Conservation (phyloP, 768 basidiomycete genomes). For the Lentinula detonsa region DNA sequence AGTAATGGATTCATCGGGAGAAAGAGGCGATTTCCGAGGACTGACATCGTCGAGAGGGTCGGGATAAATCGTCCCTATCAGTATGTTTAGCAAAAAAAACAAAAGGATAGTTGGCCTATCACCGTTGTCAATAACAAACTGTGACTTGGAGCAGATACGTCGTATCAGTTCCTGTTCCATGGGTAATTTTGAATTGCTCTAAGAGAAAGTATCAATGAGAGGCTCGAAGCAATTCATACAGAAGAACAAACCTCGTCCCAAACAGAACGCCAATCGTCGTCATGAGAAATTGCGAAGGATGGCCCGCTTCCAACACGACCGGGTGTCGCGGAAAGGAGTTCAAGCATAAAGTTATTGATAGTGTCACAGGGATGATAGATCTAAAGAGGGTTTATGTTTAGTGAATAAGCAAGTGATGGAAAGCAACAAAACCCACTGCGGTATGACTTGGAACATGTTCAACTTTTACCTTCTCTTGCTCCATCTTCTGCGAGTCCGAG, state of each 20-base stretch:
- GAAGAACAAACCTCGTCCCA: background rate
- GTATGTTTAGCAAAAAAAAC: background rate
- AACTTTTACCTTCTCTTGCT: background rate
- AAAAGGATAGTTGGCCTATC: background rate
- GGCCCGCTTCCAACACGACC: slow-evolving; percentile 4
- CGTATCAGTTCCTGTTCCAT: background rate
- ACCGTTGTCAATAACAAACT: slow-evolving; percentile 3
- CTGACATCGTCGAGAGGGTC: background rate
- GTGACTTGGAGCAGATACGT: background rate
- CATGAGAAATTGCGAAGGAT: slow-evolving; percentile 7
- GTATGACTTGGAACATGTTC: background rate
- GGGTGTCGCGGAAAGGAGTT: slow-evolving; percentile 1
- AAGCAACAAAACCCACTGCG: background rate
- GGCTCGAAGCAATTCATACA: background rate
- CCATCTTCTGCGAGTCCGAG: background rate
- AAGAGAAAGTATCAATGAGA: background rate
- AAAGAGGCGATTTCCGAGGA: background rate
- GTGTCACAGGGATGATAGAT: slow-evolving; percentile 6
- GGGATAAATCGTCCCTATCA: slow-evolving; percentile 1
- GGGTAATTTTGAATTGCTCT: background rate
- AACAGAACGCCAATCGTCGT: slow-evolving; percentile 6
- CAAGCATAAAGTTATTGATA: slow-evolving; percentile 3
- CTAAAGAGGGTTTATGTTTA: background rate
- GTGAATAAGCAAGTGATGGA: background rate
- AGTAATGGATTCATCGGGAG: background rate